These are phyloP conservation scores for Fraxinus quadrangulata DNA, from an alignment of 257 asterid species.

Conservation along the genomic window DNA sequence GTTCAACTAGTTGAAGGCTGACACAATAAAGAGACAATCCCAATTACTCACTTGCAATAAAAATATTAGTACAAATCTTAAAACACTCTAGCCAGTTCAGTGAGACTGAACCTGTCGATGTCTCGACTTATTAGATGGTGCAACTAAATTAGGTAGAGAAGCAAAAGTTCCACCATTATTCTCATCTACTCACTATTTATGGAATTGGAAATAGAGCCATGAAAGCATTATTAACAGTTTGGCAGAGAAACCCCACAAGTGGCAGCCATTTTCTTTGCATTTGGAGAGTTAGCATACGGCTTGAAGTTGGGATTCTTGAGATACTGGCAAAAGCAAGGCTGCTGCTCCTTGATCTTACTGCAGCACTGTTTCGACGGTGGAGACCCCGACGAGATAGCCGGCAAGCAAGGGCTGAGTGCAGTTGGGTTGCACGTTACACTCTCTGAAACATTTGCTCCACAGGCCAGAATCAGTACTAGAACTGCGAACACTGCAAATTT, in stretches of 20 bases:
- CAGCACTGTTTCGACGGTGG: slow-evolving; percentile 8
- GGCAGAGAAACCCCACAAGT: slow-evolving; percentile 18
- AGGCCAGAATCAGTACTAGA: neutral
- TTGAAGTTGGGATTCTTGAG: slow-evolving; percentile 6
- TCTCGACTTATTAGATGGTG: neutral
- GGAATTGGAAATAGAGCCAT: neutral
- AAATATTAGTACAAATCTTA: neutral
- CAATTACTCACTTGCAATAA: neutral
- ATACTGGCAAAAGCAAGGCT: slow-evolving; percentile 26
- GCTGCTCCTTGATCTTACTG: slow-evolving; percentile 15
- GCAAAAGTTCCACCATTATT: neutral
- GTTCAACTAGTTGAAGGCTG: neutral
- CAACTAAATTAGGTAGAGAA: neutral
- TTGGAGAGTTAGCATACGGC: slow-evolving; percentile 6
- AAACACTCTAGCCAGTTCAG: neutral
- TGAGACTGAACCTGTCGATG: neutral
- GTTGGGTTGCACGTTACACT: slow-evolving; percentile 17
- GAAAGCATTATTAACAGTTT: neutral
- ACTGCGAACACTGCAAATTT: neutral
- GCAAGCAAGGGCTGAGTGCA: neutral
- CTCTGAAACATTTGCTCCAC: slow-evolving; percentile 7
- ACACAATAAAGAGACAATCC: neutral
- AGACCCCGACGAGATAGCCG: neutral
- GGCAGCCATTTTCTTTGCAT: slow-evolving; percentile 6
- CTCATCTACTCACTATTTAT: neutral